Evolutionary conservation across 2,329 filamentous ascomycete species (phyloP).

Genomic region (Fusarium albosuccineum): DNA sequence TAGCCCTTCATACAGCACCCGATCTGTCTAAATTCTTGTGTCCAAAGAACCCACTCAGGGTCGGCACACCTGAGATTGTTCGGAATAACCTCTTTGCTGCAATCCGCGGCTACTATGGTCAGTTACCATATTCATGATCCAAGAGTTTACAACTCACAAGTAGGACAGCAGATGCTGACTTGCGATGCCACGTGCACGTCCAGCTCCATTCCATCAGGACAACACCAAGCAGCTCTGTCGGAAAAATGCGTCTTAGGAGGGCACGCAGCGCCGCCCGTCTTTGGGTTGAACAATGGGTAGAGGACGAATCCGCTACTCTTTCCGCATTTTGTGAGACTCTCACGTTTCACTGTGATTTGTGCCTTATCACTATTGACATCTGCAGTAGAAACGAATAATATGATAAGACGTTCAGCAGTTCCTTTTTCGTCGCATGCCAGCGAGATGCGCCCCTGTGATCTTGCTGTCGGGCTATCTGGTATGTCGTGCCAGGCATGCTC

Average conservation of each 20-base stretch:
- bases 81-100: slow-evolving; percentile 14
- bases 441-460: background rate
- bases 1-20: slow-evolving; percentile 29
- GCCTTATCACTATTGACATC: slow-evolving; percentile 9
- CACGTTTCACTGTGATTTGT: slow-evolving; percentile 9
- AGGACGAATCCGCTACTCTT: slow-evolving; percentile 27
- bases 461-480: slow-evolving; percentile 3
- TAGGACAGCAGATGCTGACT: slow-evolving; percentile 32
- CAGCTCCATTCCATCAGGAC: slow-evolving; percentile 26
- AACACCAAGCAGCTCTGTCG: slow-evolving; percentile 16
- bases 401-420: background rate
- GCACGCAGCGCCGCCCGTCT: slow-evolving; percentile 13
- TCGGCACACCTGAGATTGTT: slow-evolving; percentile 21
- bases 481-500: slow-evolving; percentile 18
- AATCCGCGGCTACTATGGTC: slow-evolving; percentile 17
- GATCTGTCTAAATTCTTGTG: slow-evolving; percentile 15
- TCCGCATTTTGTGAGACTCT: slow-evolving; percentile 2
- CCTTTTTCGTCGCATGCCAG: slow-evolving; percentile 17
- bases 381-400: slow-evolving; percentile 24
- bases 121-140: background rate
- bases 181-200: slow-evolving; percentile 3
- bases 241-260: slow-evolving; percentile 20
- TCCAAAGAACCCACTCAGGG: slow-evolving; percentile 25
- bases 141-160: slow-evolving; percentile 5
- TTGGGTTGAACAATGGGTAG: slow-evolving; percentile 6